Evolutionary conservation across 441 rosid species (phyloP), one percentile per base, ranked within the genome.

Genomic region (Metrosideros polymorpha): DNA sequence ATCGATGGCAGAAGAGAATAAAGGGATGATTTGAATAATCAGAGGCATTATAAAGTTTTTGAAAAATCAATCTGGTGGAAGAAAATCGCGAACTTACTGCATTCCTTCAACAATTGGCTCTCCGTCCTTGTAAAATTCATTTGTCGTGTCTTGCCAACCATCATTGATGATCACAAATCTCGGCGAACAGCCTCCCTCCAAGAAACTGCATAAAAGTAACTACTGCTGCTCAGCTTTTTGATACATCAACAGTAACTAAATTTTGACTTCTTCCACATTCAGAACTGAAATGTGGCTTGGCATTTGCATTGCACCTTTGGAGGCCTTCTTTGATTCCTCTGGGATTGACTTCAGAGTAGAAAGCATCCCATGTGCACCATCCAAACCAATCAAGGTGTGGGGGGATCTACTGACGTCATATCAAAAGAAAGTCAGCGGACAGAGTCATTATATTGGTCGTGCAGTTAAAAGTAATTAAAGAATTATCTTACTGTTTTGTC

Each of bases 311-410:
- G 85, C 90, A 94, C 95, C 98, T 91, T 51, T 92, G 91, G 90
- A 95, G 98, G 75, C 96, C 95, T 86, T 93, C 91, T 91, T 91
- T 88, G 87, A 95, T 94, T 87, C 93, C 95, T 50, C 59, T 92
- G 42, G 96, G 96, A 86, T 90, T 89, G 79, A 94, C 96, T 61
- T 92, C 89, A 18, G 90, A 86, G 86, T 94, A 94, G 89, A 95
- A 94, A 27, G 96, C 95, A 92, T 94, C 97, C 97, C 98, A 93
- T 22, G 98, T 95, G 91, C 97, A 95, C 98, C 97, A 95, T 63
- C 96, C 96, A 87, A 95, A 95, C 97, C 97, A 94, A 88, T 95
- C 95, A 85, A 95, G 85, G 89, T 94, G 94, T 76, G 88, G 85
- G 50, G 97, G 96, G 85, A 92, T 88, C 98, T 94, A 71, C 43